phyloP scores from a whole-genome alignment of 805 yeast species.

The Suhomyces kilbournensis region DNA sequence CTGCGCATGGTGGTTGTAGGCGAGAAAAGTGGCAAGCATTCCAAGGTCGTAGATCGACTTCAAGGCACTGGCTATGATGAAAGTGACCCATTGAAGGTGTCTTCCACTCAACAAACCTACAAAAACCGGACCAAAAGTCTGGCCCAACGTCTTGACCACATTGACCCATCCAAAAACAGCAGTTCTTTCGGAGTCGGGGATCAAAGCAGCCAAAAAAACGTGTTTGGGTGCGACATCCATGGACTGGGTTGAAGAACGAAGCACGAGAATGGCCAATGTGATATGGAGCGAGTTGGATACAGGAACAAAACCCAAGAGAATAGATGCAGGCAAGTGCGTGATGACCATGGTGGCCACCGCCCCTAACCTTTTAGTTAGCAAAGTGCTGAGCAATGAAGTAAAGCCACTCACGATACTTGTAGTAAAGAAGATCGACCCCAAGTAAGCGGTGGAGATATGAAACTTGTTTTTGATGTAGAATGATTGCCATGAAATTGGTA shows the following conservation, averaged over 20 bases:
- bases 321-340: constrained; percentile 44
- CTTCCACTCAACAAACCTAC: constrained; percentile 39
- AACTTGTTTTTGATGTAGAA: constrained; percentile 41
- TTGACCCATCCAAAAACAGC: constrained; percentile 45
- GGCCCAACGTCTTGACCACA: constrained; percentile 41
- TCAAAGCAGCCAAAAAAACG: constrained; percentile 43
- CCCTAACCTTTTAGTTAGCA: constrained; percentile 42
- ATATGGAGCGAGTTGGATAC: constrained; percentile 30
- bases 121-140: constrained; percentile 40
- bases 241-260: constrained; percentile 40
- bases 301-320: constrained; percentile 38
- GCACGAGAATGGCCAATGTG: constrained; percentile 30
- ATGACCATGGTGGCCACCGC: constrained; percentile 44
- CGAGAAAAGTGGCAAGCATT: constrained; percentile 26
- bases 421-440: constrained; percentile 40
- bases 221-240: constrained; percentile 51
- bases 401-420: constrained; percentile 39
- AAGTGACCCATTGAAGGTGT: constrained; percentile 40
- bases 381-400: constrained; percentile 41
- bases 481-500: constrained; percentile 46
- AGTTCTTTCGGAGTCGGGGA: constrained; percentile 39
- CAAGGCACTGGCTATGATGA: constrained; percentile 39
- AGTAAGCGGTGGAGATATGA: constrained; percentile 27
- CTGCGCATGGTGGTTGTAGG: constrained; percentile 22
- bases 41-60: constrained; percentile 43